Conservation (phyloP, 805 yeast genomes). For the Saccharomycopsis babjevae region DNA sequence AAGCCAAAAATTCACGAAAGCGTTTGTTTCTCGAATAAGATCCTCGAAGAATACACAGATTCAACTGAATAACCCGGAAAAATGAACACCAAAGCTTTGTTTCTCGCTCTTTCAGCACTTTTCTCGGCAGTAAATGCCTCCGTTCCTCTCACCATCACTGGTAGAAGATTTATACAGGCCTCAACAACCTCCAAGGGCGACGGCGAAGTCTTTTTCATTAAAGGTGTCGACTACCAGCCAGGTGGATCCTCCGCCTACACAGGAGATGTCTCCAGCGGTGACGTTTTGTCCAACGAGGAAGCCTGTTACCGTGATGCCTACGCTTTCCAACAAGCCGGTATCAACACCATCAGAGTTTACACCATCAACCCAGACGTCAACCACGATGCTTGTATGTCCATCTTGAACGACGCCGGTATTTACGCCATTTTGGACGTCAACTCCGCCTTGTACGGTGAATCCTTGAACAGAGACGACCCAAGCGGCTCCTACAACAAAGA, state of each 20-base stretch:
- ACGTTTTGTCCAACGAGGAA: slow-evolving; percentile 62
- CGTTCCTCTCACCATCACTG: slow-evolving; percentile 45
- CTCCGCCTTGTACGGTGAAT: slow-evolving; percentile 56
- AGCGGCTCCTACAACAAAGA: slow-evolving; percentile 54
- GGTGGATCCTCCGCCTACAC: slow-evolving; percentile 70
- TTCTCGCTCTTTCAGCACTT: neutral
- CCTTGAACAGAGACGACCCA: slow-evolving; percentile 67
- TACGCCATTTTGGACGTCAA: slow-evolving; percentile 81
- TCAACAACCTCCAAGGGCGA: slow-evolving; percentile 31
- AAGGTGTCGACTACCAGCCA: slow-evolving; percentile 88
- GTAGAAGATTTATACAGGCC: slow-evolving; percentile 52
- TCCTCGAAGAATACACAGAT: neutral
- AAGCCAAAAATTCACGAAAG: too few species aligned
- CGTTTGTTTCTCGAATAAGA: too few species aligned
- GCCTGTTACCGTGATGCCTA: slow-evolving; percentile 74
- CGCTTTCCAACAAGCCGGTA: slow-evolving; percentile 68
- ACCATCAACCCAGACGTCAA: slow-evolving; percentile 72
- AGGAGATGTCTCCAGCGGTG: slow-evolving; percentile 29
- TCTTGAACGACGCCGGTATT: slow-evolving; percentile 82
- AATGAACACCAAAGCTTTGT: neutral
- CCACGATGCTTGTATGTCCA: slow-evolving; percentile 90
- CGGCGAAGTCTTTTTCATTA: slow-evolving; percentile 61
- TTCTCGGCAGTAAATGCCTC: neutral
- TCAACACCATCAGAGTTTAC: slow-evolving; percentile 79
- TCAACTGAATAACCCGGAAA: neutral